Evolutionary conservation across 257 asterid genomes (phyloP).

Genomic region (Nicotiana otophora): DNA sequence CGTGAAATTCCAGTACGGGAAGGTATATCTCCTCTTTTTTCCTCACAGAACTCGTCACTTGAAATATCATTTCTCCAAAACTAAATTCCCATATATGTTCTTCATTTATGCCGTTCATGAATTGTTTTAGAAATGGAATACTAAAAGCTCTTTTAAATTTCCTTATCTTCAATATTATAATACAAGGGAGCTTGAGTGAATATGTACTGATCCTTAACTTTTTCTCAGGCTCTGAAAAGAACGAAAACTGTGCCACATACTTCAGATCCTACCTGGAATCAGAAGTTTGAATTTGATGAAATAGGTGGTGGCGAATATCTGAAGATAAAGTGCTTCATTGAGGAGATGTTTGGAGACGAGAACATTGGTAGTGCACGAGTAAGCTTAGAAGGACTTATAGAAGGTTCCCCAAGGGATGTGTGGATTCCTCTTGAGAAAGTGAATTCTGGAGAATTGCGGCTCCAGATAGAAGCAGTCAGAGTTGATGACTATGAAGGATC

Average conservation of each 20-base stretch:
- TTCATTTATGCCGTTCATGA: background rate
- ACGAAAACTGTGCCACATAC: slow-evolving; percentile 63
- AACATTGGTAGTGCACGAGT: slow-evolving; percentile 93
- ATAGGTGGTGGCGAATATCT: slow-evolving; percentile 81
- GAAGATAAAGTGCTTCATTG: slow-evolving; percentile 70
- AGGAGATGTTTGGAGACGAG: slow-evolving; percentile 85
- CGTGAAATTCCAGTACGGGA: slow-evolving; percentile 81
- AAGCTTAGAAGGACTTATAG: slow-evolving; percentile 86
- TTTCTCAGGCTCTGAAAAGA: slow-evolving; percentile 50
- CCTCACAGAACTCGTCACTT: background rate
- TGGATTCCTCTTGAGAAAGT: slow-evolving; percentile 88
- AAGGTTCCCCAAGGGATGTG: slow-evolving; percentile 73
- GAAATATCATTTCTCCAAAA: background rate
- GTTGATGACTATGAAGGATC: slow-evolving; percentile 46
- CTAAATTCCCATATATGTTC: background rate
- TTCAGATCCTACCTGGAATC: slow-evolving; percentile 75
- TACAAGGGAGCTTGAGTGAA: background rate
- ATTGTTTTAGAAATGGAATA: background rate
- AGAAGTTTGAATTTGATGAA: slow-evolving; percentile 92
- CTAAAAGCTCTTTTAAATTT: background rate
- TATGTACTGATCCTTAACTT: background rate
- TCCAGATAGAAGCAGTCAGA: slow-evolving; percentile 70
- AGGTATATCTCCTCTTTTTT: slow-evolving; percentile 41
- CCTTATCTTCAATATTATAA: background rate
- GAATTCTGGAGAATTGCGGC: slow-evolving; percentile 80